A percentile compares a stretch with the other conserved stretches of the same genome.
Evolutionary conservation across 1,139 yeast genomes (phyloP).

Genomic region (Sugiyamaella neomexicana): DNA sequence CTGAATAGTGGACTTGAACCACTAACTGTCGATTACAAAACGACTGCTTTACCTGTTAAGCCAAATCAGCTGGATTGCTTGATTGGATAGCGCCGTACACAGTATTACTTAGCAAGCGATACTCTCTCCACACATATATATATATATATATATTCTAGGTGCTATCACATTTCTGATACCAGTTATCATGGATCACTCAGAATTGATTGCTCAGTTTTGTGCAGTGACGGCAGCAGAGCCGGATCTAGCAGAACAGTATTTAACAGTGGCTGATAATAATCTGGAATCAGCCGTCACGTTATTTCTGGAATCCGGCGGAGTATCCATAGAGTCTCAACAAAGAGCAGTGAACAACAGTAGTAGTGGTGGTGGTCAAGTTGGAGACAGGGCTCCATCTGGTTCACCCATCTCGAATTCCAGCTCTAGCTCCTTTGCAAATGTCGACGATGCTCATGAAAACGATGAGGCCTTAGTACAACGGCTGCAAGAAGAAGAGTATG

Average conservation of each 20-base stretch:
- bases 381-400: constrained; percentile 51
- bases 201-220: constrained; percentile 67
- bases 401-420: constrained; percentile 32
- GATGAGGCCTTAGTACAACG: constrained; percentile 17
- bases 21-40: neutral
- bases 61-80: neutral
- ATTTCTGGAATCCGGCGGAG: constrained; percentile 72
- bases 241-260: constrained; percentile 69
- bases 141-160: too few species aligned
- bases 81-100: too few species aligned
- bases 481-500: constrained; percentile 17
- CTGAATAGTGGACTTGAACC: neutral
- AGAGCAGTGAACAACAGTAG: constrained; percentile 26
- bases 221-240: constrained; percentile 82
- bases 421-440: neutral
- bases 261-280: constrained; percentile 77
- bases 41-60: neutral
- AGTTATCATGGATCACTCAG: constrained; percentile 33
- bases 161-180: too few species aligned
- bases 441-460: constrained; percentile 8
- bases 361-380: constrained; percentile 49
- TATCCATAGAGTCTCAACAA: constrained; percentile 40
- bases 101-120: too few species aligned
- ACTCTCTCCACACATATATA: too few species aligned
- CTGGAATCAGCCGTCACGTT: constrained; percentile 84